Conservation (phyloP, 1,139 yeast species). For the Wickerhamiella infanticola region DNA sequence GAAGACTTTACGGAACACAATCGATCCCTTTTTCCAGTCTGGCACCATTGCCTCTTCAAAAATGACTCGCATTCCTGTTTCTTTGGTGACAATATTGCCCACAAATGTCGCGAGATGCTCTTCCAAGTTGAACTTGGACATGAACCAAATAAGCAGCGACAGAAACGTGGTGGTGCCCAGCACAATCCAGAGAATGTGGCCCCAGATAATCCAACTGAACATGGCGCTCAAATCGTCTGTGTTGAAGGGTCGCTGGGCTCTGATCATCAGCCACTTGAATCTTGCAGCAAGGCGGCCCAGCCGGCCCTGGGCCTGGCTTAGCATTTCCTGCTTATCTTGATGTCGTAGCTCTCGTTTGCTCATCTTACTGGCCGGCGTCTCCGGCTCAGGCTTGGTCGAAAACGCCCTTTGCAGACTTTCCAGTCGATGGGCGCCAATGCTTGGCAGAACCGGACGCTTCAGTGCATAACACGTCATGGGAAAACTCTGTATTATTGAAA, state of each 20-base stretch:
- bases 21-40: conserved; percentile 81
- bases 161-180: conserved; percentile 84
- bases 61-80: conserved; percentile 72
- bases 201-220: conserved; percentile 79
- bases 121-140: conserved; percentile 81
- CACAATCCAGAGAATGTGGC: conserved; percentile 62
- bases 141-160: conserved; percentile 57
- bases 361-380: background rate
- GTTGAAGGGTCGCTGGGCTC: conserved; percentile 57
- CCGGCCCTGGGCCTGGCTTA: background rate
- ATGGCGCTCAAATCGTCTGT: conserved; percentile 82
- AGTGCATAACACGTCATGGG: no score
- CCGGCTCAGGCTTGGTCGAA: no score
- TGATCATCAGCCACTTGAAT: conserved; percentile 53
- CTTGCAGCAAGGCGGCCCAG: conserved; percentile 40
- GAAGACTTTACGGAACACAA: conserved; percentile 69
- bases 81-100: conserved; percentile 72
- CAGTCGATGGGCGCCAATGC: no score
- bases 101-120: conserved; percentile 69
- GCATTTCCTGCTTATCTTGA: background rate
- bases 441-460: no score
- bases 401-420: no score
- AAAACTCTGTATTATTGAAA: no score
- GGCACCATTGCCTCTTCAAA: conserved; percentile 94
- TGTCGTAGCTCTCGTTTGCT: background rate